Percentiles rank a stretch among this genome's conserved stretches.
phyloP scores from a whole-genome alignment of 495 filamentous ascomycete genomes.

The Xylaria scruposa region DNA sequence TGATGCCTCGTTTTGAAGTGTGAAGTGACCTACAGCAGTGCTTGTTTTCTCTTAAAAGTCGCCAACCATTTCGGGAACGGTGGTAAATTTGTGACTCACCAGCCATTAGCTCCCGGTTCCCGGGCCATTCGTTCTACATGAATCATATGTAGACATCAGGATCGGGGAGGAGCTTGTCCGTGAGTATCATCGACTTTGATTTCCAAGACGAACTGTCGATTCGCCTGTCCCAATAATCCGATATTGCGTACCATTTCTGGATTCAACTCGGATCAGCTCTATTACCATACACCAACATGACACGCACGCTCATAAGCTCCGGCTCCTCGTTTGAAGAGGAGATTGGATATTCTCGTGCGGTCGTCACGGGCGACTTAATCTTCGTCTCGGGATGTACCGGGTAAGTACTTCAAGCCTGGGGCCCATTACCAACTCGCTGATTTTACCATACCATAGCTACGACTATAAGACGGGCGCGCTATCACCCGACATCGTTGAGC shows the following conservation, averaged over 20 bases:
- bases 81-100: slow-evolving; percentile 9
- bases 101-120: neutral
- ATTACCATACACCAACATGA: slow-evolving; percentile 18
- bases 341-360: slow-evolving; percentile 53
- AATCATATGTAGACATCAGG: neutral
- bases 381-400: slow-evolving; percentile 53
- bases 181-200: neutral
- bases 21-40: neutral
- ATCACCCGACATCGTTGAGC: slow-evolving; percentile 40
- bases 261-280: neutral
- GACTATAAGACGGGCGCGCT: slow-evolving; percentile 46
- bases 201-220: neutral
- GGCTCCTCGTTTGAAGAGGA: slow-evolving; percentile 48
- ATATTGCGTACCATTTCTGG: too few relatives aligned
- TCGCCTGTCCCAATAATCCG: neutral
- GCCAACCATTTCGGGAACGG: neutral
- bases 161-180: neutral
- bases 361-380: slow-evolving; percentile 44
- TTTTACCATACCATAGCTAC: slow-evolving; percentile 36
- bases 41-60: neutral
- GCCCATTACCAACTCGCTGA: slow-evolving; percentile 5
- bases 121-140: neutral
- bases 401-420: slow-evolving; percentile 21
- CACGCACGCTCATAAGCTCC: slow-evolving; percentile 45
- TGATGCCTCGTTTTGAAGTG: neutral